Evolutionary conservation across 768 basidiomycete genomes (phyloP).

Genomic region (Rhizopogon rudus): DNA sequence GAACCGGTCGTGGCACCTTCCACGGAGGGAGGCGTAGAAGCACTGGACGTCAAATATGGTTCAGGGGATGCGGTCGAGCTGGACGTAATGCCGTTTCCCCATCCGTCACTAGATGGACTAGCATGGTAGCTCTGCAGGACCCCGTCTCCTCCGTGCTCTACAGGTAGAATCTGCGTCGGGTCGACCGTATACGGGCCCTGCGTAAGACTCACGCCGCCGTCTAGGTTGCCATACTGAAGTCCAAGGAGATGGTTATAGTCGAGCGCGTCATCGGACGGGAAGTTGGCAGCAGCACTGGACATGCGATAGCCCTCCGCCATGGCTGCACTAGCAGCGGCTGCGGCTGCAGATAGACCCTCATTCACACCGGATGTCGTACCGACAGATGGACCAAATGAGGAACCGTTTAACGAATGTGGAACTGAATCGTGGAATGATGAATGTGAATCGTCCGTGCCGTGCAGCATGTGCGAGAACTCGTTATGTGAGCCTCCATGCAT

Average conservation of each 20-base stretch:
- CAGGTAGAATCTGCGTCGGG: slow-evolving; percentile 80
- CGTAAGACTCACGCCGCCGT: slow-evolving; percentile 33
- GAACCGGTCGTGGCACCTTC: slow-evolving; percentile 38
- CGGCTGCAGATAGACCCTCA: slow-evolving; percentile 60
- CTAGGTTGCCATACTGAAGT: slow-evolving; percentile 55
- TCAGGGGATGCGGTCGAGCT: slow-evolving; percentile 76
- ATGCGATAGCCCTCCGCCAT: slow-evolving; percentile 74
- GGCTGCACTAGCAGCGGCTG: slow-evolving; percentile 60
- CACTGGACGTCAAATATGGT: slow-evolving; percentile 61
- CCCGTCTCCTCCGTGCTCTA: slow-evolving; percentile 33
- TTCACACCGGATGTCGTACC: slow-evolving; percentile 24
- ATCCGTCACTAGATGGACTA: slow-evolving; percentile 80
- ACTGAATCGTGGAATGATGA: slow-evolving; percentile 27
- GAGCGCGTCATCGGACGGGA: slow-evolving; percentile 51
- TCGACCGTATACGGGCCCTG: slow-evolving; percentile 74
- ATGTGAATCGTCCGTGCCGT: slow-evolving; percentile 21
- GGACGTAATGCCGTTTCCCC: slow-evolving; percentile 63
- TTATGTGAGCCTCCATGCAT: slow-evolving; percentile 32
- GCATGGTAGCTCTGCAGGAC: slow-evolving; percentile 54
- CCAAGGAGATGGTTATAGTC: slow-evolving; percentile 64
- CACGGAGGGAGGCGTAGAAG: slow-evolving; percentile 68
- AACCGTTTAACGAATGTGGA: slow-evolving; percentile 23
- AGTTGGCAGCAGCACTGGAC: slow-evolving; percentile 48
- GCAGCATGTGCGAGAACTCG: slow-evolving; percentile 30
- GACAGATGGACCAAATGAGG: slow-evolving; percentile 32